These are phyloP conservation scores for Arabidopsis hybrid DNA, from an alignment of 441 rosid genomes.

Conservation along the genomic window DNA sequence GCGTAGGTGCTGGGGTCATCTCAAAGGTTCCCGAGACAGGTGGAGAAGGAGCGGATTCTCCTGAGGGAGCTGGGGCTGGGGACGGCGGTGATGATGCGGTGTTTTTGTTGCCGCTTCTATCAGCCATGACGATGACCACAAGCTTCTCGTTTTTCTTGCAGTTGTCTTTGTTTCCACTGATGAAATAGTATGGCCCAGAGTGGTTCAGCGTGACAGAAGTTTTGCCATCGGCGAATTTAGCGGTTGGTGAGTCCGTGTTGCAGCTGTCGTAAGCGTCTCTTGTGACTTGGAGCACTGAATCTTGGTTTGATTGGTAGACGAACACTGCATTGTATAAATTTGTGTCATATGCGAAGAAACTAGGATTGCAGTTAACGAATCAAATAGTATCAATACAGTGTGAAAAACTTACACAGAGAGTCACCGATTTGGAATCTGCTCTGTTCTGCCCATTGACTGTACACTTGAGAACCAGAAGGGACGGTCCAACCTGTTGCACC, in stretches of 20 bases:
- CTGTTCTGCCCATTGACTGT: slow-evolving; percentile 75
- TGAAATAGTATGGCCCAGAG: slow-evolving; percentile 78
- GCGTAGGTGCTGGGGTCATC: slow-evolving; percentile 57
- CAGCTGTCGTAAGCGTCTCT: slow-evolving; percentile 68
- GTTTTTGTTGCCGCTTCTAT: slow-evolving; percentile 56
- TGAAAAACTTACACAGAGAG: slow-evolving; percentile 64
- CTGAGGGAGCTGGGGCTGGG: slow-evolving; percentile 67
- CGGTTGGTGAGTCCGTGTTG: slow-evolving; percentile 52
- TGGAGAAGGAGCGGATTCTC: slow-evolving; percentile 58
- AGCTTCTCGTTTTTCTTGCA: slow-evolving; percentile 78
- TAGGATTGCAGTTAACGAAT: background rate
- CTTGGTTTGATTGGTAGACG: slow-evolving; percentile 57
- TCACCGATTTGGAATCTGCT: slow-evolving; percentile 83
- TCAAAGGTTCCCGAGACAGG: slow-evolving; percentile 50
- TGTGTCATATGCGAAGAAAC: slow-evolving; percentile 8
- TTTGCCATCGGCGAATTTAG: slow-evolving; percentile 66
- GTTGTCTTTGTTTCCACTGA: slow-evolving; percentile 76
- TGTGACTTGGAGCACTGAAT: slow-evolving; percentile 77
- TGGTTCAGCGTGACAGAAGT: slow-evolving; percentile 59
- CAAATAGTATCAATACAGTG: background rate
- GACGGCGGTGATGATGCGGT: slow-evolving; percentile 47
- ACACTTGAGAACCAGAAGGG: slow-evolving; percentile 50
- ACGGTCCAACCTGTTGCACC: slow-evolving; percentile 70
- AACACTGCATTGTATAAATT: slow-evolving; percentile 58
- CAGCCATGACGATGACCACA: slow-evolving; percentile 66